Conservation (phyloP, 176 grass and related monocot genomes). For the Thinopyrum elongatum region DNA sequence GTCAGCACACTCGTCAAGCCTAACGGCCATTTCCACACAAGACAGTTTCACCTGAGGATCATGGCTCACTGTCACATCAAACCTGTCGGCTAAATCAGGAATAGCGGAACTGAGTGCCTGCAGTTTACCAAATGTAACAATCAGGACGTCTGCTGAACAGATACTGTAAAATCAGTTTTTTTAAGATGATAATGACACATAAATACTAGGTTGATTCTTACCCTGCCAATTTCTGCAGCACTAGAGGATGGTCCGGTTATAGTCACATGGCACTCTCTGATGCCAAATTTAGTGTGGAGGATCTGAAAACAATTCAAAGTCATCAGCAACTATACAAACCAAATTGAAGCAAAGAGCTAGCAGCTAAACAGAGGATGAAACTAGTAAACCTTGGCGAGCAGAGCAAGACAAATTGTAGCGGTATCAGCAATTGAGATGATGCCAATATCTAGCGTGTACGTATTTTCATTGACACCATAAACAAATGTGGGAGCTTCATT, state of each 20-base stretch:
- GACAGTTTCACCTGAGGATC: neutral
- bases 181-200: neutral
- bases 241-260: neutral
- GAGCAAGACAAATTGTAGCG: slow-evolving; percentile 75
- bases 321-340: neutral
- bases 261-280: neutral
- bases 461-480: slow-evolving; percentile 58
- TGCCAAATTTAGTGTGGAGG: neutral
- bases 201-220: neutral
- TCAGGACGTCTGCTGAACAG: neutral
- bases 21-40: neutral
- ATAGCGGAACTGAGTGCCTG: neutral
- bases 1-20: neutral
- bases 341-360: neutral
- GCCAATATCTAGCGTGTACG: slow-evolving; percentile 51
- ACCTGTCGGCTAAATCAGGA: neutral
- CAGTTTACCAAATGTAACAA: neutral
- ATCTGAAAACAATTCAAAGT: neutral
- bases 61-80: neutral
- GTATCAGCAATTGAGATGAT: slow-evolving; percentile 70
- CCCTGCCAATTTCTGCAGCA: neutral
- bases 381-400: slow-evolving; percentile 56
- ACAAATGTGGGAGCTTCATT: slow-evolving; percentile 79
- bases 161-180: neutral
- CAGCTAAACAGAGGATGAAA: neutral